A percentile compares a stretch with the other conserved stretches of the same genome.
phyloP scores from a whole-genome alignment of 2,329 filamentous ascomycete genomes.

The Magnaporthales sp. region DNA sequence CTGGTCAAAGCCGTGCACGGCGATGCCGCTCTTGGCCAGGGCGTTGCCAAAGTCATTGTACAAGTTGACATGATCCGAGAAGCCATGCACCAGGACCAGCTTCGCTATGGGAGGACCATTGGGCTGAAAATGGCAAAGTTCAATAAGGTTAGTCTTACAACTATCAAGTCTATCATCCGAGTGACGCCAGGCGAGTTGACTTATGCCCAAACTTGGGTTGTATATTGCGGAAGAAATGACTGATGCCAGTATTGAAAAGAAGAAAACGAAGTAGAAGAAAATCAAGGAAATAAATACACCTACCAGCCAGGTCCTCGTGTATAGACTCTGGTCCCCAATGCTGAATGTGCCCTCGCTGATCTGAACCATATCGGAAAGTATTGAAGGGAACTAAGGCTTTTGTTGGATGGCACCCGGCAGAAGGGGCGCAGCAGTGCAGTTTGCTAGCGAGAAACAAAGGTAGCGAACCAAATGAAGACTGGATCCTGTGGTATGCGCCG shows the following conservation, averaged over 20 bases:
- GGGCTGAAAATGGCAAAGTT: conserved; percentile 31
- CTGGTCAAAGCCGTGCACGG: conserved; percentile 74
- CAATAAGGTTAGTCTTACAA: background rate
- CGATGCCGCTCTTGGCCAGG: conserved; percentile 59
- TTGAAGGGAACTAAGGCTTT: background rate
- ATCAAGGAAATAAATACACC: conserved; percentile 15
- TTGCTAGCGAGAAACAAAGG: background rate
- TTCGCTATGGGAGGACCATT: conserved; percentile 54
- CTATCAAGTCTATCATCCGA: background rate
- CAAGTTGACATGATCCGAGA: conserved; percentile 74
- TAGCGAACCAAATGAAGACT: background rate
- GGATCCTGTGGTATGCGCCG: background rate
- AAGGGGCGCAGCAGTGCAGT: background rate
- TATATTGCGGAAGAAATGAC: too few species aligned
- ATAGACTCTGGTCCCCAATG: conserved; percentile 35
- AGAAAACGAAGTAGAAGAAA: background rate
- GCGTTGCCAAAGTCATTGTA: conserved; percentile 68
- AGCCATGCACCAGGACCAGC: conserved; percentile 79
- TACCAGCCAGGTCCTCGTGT: conserved; percentile 52
- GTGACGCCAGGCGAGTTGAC: too few species aligned
- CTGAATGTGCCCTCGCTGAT: conserved; percentile 42
- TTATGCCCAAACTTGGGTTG: too few species aligned
- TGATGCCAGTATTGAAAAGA: background rate
- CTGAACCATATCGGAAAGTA: conserved; percentile 23
- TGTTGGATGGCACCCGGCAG: background rate